Evolutionary conservation across 2,329 filamentous ascomycete genomes (phyloP), one percentile per base, ranked within the genome.

Genomic region (Rhexocercosporidium sp.): DNA sequence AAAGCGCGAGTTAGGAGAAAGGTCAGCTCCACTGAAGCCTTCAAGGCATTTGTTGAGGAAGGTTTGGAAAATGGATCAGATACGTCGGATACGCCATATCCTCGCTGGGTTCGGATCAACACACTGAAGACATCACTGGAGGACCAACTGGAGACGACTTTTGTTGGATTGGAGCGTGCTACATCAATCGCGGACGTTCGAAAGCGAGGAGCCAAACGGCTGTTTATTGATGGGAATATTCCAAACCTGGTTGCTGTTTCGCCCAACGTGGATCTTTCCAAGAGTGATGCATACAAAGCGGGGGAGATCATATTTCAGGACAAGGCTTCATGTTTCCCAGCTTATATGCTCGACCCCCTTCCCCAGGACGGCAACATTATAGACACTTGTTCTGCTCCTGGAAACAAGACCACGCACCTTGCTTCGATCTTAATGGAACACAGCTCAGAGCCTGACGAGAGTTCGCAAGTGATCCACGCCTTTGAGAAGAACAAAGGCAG

Each of bases 241-340:
- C 93, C 94, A 0, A 90, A 96, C 73, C 83, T 99, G 3, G 78
- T 99, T 7, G 96, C 94, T 1, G 81, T 97, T 1, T 89, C 92
- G 2, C 87, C 91, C 0, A 84, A 86, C 1, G 83, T 86, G 44
- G 92, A 97, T 75, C 82, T 97, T 51, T 90, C 88, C 22, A 91
- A 89, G 69, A 90, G 88, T 8, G 80, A 85, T 16, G 91, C 93
- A 0, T 98, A 98, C 78, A 85, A 82, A 16, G 82, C 85, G 0
- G 95, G 95, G 0, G 86, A 89, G 56, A 87, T 98, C 62, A 97
- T 98, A 67, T 82, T 98, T 27, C 96, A 99, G 78, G 96, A 98
- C 76, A 98, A 97, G 79, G 95, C 96, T 0, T 97, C 94, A 0
- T 99, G 96, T 77, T 97, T 99, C 75, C 96, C 96, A 0, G 96